phyloP scores from a whole-genome alignment of 169 alveolate species.

The Toxoplasma gondii region DNA sequence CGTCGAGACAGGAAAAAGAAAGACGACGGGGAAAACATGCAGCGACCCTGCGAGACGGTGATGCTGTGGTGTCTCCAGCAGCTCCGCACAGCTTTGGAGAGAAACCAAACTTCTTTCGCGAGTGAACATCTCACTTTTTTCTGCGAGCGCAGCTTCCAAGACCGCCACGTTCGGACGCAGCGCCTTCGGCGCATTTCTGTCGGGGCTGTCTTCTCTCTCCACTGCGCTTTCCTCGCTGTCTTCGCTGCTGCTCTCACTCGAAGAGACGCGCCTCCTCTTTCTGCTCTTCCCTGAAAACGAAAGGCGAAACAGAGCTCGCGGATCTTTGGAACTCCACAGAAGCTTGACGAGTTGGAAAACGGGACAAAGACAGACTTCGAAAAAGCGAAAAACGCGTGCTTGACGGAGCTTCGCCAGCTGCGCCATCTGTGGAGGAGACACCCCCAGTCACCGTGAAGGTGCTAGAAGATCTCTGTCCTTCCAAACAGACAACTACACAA shows the following conservation, averaged over 20 bases:
- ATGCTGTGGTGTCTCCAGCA: not conserved
- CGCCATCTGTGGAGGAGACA: too few relatives aligned
- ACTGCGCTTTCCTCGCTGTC: not conserved
- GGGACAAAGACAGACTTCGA: not conserved
- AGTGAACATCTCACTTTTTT: not conserved
- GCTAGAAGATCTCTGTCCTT: too few relatives aligned
- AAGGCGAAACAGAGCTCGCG: not conserved
- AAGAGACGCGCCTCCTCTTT: not conserved
- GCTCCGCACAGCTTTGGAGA: not conserved
- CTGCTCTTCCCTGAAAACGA: not conserved
- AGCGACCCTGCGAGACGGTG: constrained; percentile 1
- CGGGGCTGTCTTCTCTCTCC: not conserved
- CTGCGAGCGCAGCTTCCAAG: constrained; percentile 18
- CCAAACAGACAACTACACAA: too few relatives aligned
- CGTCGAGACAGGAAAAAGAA: too few relatives aligned
- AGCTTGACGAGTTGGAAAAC: not conserved
- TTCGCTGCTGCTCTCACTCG: not conserved
- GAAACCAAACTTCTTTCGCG: not conserved
- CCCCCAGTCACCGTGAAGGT: too few relatives aligned
- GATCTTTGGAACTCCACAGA: not conserved
- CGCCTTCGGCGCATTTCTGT: not conserved
- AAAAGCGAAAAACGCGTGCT: not conserved
- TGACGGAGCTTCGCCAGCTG: not conserved
- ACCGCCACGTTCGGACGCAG: constrained; percentile 13
- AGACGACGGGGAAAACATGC: not conserved